Base-by-base conservation (phyloP, 139 green algal species). In the Chlamydomonas incerta region DNA sequence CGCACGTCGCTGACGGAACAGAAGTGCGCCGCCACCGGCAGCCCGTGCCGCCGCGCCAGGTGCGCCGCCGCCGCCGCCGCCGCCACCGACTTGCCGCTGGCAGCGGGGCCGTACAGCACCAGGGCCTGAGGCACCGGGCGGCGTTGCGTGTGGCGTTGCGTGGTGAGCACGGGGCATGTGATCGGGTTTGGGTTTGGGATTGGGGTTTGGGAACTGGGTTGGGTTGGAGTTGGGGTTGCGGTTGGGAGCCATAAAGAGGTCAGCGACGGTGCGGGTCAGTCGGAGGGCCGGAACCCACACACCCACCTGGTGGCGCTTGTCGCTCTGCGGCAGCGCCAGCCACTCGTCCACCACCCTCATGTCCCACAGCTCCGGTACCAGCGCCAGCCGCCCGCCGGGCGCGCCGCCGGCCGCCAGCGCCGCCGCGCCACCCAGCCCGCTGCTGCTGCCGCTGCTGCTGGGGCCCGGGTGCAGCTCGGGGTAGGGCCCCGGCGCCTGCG, bases 291-390 rank as follows among this genome's bases (percentile, higher is more conserved):
- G n/a, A n/a, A 15, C 31, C 33, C 35, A 3, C 68, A 31, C 34
- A 15, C 72, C 4, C 35, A 83, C 75, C 75, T n/a, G 28, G 41
- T 71, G 63, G 5, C 41, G 20, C 24, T 60, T 46, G 75, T 58
- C 47, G 37, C 17, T 33, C 60, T 83, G 34, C 26, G 60, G 75
- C 60, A 83, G 75, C 10, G 37, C 28, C 35, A 83, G 60, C 75
- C 75, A 83, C 8, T 14, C 37, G 62, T 83, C 75, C 60, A 83
- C 21, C 31, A 10, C 0, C 24, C 60, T 21, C 75, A 83, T 83
- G 75, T 83, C 75, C 75, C 75, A 83, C 28, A 83, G 75, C 75
- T 83, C 23, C 57, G 34, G 57, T 20, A 71, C 57, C 74, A 71
- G 74, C 41, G 41, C 41, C 41, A 50, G 41, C 41, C 41, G 41